Evolutionary conservation across 2,329 filamentous ascomycete genomes (phyloP).

Genomic region (Saccharata proteae): DNA sequence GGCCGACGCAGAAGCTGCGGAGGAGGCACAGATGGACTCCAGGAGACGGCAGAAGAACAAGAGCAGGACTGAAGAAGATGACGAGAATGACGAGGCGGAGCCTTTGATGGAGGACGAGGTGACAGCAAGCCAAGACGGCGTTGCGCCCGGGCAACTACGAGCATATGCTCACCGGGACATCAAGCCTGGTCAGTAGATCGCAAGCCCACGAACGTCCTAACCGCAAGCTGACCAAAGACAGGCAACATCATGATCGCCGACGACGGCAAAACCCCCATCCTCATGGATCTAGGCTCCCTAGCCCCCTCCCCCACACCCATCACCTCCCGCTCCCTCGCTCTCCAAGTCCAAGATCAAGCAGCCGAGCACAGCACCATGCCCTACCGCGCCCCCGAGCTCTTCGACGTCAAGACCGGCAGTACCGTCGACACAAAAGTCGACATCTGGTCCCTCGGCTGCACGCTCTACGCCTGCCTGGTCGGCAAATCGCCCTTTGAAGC

Average conservation of each 20-base stretch:
- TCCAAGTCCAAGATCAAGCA: constrained; percentile 86
- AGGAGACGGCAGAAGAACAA: constrained; percentile 32
- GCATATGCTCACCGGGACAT: constrained; percentile 94
- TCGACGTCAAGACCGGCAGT: constrained; percentile 89
- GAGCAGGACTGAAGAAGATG: constrained; percentile 45
- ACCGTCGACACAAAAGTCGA: constrained; percentile 94
- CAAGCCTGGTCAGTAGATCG: constrained; percentile 63
- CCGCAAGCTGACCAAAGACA: constrained; percentile 20
- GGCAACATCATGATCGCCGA: constrained; percentile 98
- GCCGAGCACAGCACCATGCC: constrained; percentile 98
- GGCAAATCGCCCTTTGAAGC: constrained; percentile 96
- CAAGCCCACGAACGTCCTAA: constrained; percentile 2
- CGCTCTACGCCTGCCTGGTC: constrained; percentile 91
- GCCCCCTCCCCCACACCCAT: constrained; percentile 79
- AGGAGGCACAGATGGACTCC: constrained; percentile 31
- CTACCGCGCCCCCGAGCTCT: constrained; percentile 92
- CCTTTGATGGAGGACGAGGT: constrained; percentile 75
- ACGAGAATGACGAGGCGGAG: constrained; percentile 64
- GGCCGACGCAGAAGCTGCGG: constrained; percentile 36
- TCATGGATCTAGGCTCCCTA: constrained; percentile 95
- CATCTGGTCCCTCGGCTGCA: constrained; percentile 95
- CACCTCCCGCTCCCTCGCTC: constrained; percentile 76
- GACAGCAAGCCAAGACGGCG: constrained; percentile 52
- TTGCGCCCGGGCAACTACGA: constrained; percentile 54
- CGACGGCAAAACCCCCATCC: constrained; percentile 72